Conservation (phyloP, 1,284 basidiomycete genomes). For the Coriolopsis trogii region DNA sequence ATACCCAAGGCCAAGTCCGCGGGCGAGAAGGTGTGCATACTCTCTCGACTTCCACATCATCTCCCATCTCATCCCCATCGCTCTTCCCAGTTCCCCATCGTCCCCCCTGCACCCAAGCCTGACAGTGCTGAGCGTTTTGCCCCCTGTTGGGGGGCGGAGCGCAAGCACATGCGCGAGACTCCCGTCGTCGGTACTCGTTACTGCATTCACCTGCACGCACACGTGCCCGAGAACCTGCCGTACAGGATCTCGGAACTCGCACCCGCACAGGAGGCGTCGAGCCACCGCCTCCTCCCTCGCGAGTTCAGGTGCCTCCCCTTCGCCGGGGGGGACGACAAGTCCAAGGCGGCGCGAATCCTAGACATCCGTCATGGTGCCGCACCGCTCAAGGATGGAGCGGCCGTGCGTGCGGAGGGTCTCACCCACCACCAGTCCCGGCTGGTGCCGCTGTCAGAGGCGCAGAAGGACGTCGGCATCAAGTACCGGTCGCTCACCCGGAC, state of each 20-base stretch:
- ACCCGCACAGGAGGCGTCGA: slow-evolving; percentile 11
- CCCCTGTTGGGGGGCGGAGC: not conserved
- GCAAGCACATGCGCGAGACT: not conserved
- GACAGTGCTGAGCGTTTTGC: slow-evolving; percentile 8
- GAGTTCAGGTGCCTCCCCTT: slow-evolving; percentile 16
- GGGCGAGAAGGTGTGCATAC: slow-evolving; percentile 9
- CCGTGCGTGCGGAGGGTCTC: slow-evolving; percentile 18
- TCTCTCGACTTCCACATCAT: not conserved
- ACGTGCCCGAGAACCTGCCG: slow-evolving; percentile 17
- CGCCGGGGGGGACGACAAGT: slow-evolving; percentile 10
- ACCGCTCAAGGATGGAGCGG: slow-evolving; percentile 7
- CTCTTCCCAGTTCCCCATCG: slow-evolving; percentile 13
- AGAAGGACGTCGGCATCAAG: slow-evolving; percentile 17
- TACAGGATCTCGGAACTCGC: slow-evolving; percentile 16
- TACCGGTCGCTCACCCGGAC: slow-evolving; percentile 15
- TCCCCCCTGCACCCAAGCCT: slow-evolving; percentile 9
- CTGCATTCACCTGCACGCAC: slow-evolving; percentile 16
- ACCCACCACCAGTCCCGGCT: slow-evolving; percentile 17
- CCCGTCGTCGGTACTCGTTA: slow-evolving; percentile 16
- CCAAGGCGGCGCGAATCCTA: not conserved
- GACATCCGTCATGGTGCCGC: slow-evolving; percentile 12
- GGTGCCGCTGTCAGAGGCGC: slow-evolving; percentile 11
- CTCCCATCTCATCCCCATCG: not conserved
- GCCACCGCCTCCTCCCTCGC: slow-evolving; percentile 13
- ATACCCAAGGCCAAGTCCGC: slow-evolving; percentile 17